A percentile compares a stretch with the other conserved stretches of the same genome.
These are phyloP conservation scores for Galium porrigens DNA, from an alignment of 305 asterid species.

Conservation along the genomic window DNA sequence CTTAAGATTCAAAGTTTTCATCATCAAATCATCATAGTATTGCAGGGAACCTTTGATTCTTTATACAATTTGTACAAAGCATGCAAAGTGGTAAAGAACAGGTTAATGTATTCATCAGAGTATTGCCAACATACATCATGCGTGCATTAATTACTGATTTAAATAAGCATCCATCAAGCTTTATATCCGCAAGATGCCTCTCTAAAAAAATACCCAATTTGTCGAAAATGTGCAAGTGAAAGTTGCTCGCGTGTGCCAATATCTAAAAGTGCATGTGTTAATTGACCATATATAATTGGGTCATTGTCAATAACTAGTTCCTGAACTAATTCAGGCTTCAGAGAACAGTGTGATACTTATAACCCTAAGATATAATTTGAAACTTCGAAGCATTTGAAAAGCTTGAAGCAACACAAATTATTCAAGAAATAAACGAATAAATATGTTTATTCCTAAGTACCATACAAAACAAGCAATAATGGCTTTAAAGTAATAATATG, in stretches of 20 bases:
- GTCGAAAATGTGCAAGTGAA: neutral
- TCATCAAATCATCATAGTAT: neutral
- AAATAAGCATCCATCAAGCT: neutral
- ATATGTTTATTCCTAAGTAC: neutral
- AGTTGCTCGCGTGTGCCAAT: neutral
- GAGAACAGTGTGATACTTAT: neutral
- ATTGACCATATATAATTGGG: neutral
- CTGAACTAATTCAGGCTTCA: neutral
- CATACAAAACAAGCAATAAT: neutral
- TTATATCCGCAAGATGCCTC: neutral
- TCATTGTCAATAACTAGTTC: neutral
- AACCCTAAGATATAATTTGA: neutral
- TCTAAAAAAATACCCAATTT: neutral
- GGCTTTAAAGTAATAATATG: conserved; percentile 2
- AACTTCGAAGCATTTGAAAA: neutral
- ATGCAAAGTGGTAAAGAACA: neutral
- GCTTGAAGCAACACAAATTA: neutral
- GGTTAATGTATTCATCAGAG: neutral
- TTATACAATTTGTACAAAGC: neutral
- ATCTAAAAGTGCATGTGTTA: neutral
- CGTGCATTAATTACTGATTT: neutral
- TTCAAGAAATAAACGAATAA: neutral
- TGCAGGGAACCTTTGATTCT: neutral
- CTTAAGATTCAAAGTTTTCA: conserved; percentile 30
- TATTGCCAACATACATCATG: neutral